These are phyloP conservation scores for Debaryomyces singareniensis DNA, from an alignment of 1,139 yeast species.

Conservation along the genomic window DNA sequence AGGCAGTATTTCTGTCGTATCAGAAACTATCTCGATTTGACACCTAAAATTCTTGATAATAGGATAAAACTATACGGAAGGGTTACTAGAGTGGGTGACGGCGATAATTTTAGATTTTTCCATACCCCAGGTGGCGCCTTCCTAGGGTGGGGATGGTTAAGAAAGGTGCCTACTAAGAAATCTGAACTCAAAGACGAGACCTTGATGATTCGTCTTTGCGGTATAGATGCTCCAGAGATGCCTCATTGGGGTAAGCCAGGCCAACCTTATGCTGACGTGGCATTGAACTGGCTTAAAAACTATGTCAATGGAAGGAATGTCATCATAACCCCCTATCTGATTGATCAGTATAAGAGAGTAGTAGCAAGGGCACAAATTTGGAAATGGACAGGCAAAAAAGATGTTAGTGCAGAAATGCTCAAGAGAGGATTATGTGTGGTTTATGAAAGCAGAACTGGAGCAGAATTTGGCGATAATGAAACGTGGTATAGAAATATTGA, in stretches of 20 bases:
- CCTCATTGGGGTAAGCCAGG: constrained; percentile 94
- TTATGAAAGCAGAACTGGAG: constrained; percentile 75
- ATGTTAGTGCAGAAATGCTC: constrained; percentile 84
- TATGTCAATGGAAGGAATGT: constrained; percentile 62
- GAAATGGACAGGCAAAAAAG: constrained; percentile 69
- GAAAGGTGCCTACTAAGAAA: constrained; percentile 42
- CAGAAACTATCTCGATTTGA: constrained; percentile 31
- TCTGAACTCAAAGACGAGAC: constrained; percentile 50
- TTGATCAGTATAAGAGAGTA: constrained; percentile 86
- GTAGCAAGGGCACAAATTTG: constrained; percentile 77
- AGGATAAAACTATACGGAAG: constrained; percentile 52
- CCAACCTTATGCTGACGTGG: constrained; percentile 84
- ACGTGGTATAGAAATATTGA: constrained; percentile 54
- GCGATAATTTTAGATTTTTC: constrained; percentile 86
- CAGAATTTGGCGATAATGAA: constrained; percentile 81
- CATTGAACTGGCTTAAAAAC: constrained; percentile 65
- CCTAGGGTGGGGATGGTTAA: constrained; percentile 92
- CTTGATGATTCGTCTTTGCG: constrained; percentile 70
- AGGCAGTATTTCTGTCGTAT: constrained; percentile 29
- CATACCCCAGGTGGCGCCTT: constrained; percentile 90
- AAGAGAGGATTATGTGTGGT: constrained; percentile 78
- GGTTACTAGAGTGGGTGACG: constrained; percentile 93
- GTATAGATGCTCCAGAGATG: constrained; percentile 97
- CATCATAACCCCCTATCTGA: constrained; percentile 66
- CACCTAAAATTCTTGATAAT: constrained; percentile 32